Evolutionary conservation across 495 filamentous ascomycete species (phyloP).

Genomic region (Hypoxylon fuscum): DNA sequence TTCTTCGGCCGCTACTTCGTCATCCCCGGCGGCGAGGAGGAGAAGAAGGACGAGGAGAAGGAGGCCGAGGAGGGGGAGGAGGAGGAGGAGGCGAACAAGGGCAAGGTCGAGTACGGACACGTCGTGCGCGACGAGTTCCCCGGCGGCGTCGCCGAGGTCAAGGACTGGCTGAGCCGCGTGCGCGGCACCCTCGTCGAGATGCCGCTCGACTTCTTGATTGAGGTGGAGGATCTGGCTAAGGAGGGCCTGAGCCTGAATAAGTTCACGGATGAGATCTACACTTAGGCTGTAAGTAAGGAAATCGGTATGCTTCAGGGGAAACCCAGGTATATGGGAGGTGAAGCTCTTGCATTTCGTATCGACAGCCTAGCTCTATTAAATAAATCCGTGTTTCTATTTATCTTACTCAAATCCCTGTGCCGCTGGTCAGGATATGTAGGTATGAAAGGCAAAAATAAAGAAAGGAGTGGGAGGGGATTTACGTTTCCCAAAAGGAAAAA

Average conservation of each 20-base stretch:
- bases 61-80: slow-evolving; percentile 39
- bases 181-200: slow-evolving; percentile 89
- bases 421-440: no score
- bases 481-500: no score
- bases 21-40: slow-evolving; percentile 59
- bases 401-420: no score
- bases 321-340: no score
- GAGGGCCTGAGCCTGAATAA: slow-evolving; percentile 81
- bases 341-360: no score
- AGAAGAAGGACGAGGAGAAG: slow-evolving; percentile 38
- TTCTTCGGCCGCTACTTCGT: slow-evolving; percentile 78
- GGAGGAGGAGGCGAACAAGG: slow-evolving; percentile 1
- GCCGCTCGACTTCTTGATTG: slow-evolving; percentile 88
- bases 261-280: slow-evolving; percentile 86
- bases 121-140: slow-evolving; percentile 84
- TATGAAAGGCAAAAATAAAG: no score
- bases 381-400: no score
- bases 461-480: no score
- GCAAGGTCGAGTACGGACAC: slow-evolving; percentile 77
- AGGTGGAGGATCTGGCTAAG: slow-evolving; percentile 85
- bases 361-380: no score
- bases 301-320: not conserved
- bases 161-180: slow-evolving; percentile 78
- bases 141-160: slow-evolving; percentile 74
- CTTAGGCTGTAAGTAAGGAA: slow-evolving; percentile 52